A percentile compares a stretch with the other conserved stretches of the same genome.
Evolutionary conservation across 2,329 filamentous ascomycete genomes (phyloP).

Genomic region (Fonsecaea nubica): DNA sequence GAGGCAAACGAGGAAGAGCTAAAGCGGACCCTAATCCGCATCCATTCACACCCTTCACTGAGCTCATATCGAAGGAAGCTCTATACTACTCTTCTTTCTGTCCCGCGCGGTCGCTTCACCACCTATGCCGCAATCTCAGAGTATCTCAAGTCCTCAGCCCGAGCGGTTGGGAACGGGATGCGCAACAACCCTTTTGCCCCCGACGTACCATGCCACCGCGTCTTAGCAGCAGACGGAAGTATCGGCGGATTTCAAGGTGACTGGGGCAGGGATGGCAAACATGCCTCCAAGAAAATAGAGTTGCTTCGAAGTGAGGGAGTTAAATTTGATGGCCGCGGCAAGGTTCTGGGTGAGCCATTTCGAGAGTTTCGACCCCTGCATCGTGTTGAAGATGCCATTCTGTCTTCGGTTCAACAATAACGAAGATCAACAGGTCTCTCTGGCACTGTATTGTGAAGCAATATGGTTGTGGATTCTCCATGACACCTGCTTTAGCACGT

Average conservation of each 20-base stretch:
- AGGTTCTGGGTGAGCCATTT: conserved; percentile 48
- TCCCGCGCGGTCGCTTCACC: conserved; percentile 75
- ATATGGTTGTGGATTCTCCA: too few relatives aligned
- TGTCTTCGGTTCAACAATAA: background rate
- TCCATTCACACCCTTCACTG: conserved; percentile 54
- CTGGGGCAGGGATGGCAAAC: conserved; percentile 55
- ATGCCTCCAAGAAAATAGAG: conserved; percentile 51
- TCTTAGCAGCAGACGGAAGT: conserved; percentile 73
- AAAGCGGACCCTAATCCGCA: conserved; percentile 46
- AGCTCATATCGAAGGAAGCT: conserved; percentile 62
- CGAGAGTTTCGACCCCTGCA: conserved; percentile 30
- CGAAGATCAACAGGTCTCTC: background rate
- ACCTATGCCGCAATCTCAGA: conserved; percentile 77
- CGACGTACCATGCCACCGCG: conserved; percentile 79
- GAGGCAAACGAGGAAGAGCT: conserved; percentile 13
- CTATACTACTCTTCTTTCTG: conserved; percentile 75
- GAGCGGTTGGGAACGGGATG: conserved; percentile 79
- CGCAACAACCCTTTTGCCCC: conserved; percentile 82
- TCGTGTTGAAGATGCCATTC: conserved; percentile 4
- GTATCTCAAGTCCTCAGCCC: conserved; percentile 72
- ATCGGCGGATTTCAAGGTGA: conserved; percentile 61
- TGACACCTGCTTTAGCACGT: too few relatives aligned
- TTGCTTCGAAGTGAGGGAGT: conserved; percentile 54
- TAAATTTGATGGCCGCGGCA: conserved; percentile 52
- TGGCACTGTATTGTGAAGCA: background rate